Conservation (phyloP, 2,329 filamentous ascomycete species). For the Xylaria hypoxylon region DNA sequence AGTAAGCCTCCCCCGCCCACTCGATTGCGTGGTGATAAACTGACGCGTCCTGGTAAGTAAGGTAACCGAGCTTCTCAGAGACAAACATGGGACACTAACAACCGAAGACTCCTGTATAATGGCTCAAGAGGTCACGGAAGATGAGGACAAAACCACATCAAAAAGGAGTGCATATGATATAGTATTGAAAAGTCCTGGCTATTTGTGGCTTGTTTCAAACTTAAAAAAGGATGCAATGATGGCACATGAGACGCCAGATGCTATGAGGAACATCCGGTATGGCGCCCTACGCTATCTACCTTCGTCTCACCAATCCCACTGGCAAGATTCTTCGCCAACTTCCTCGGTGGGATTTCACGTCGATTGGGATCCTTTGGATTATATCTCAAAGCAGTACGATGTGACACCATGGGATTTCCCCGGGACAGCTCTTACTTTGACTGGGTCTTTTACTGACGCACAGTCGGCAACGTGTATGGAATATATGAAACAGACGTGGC, state of each 20-base stretch:
- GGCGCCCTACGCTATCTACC: not conserved
- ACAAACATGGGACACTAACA: no score
- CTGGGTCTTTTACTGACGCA: conserved; percentile 8
- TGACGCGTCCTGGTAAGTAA: no score
- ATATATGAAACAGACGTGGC: conserved; percentile 20
- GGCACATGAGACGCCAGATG: not conserved
- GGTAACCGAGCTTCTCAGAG: no score
- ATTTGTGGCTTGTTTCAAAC: conserved; percentile 5
- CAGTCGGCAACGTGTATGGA: conserved; percentile 10
- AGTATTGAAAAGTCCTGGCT: not conserved
- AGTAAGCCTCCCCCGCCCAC: not conserved
- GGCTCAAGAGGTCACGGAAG: no score
- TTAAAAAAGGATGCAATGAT: not conserved
- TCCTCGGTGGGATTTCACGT: not conserved
- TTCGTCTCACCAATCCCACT: not conserved
- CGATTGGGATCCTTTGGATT: conserved; percentile 11
- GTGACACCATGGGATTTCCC: not conserved
- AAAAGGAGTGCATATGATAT: not conserved
- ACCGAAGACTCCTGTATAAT: no score
- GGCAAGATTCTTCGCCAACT: not conserved
- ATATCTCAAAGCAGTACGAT: not conserved
- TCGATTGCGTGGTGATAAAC: no score
- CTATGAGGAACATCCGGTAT: not conserved
- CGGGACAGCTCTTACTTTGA: conserved; percentile 11
- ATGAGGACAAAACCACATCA: not conserved